Conservation (phyloP, 805 yeast species). For the Candida germanica region DNA sequence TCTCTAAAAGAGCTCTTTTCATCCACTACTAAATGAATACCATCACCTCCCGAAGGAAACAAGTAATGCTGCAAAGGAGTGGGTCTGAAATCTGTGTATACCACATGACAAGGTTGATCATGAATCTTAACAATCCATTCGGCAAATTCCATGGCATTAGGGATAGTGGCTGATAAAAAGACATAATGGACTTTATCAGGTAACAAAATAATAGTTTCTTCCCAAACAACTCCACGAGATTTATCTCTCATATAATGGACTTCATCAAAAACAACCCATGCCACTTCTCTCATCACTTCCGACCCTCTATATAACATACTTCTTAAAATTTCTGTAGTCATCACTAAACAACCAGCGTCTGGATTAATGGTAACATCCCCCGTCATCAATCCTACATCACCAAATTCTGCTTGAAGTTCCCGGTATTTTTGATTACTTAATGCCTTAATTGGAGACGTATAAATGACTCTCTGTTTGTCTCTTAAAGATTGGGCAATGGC, state of each 20-base stretch:
- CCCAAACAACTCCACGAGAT: slow-evolving; percentile 99
- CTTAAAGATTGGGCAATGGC: slow-evolving; percentile 94
- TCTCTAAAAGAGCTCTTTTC: slow-evolving; percentile 95
- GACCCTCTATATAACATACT: slow-evolving; percentile 97
- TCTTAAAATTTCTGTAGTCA: slow-evolving; percentile 98
- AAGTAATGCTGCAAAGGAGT: slow-evolving; percentile 97
- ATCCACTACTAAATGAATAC: slow-evolving; percentile 95
- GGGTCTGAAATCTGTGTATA: slow-evolving; percentile 97
- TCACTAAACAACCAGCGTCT: slow-evolving; percentile 95
- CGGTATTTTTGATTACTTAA: slow-evolving; percentile 91
- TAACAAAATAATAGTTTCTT: slow-evolving; percentile 90
- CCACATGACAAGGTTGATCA: slow-evolving; percentile 96
- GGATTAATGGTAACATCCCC: slow-evolving; percentile 99
- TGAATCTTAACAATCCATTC: slow-evolving; percentile 98
- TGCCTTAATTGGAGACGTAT: slow-evolving; percentile 94
- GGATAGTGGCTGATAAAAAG: slow-evolving; percentile 92
- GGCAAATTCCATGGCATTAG: slow-evolving; percentile 91
- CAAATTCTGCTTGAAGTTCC: slow-evolving; percentile 87
- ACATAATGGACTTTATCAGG: slow-evolving; percentile 97
- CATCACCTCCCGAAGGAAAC: slow-evolving; percentile 98
- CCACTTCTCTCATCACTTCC: slow-evolving; percentile 97
- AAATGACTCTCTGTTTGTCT: slow-evolving; percentile 89
- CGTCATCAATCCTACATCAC: slow-evolving; percentile 97
- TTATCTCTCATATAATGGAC: slow-evolving; percentile 98
- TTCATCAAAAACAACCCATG: slow-evolving; percentile 98